Conservation (phyloP, 1,284 basidiomycete genomes). For the Pseudozyma sp. region DNA sequence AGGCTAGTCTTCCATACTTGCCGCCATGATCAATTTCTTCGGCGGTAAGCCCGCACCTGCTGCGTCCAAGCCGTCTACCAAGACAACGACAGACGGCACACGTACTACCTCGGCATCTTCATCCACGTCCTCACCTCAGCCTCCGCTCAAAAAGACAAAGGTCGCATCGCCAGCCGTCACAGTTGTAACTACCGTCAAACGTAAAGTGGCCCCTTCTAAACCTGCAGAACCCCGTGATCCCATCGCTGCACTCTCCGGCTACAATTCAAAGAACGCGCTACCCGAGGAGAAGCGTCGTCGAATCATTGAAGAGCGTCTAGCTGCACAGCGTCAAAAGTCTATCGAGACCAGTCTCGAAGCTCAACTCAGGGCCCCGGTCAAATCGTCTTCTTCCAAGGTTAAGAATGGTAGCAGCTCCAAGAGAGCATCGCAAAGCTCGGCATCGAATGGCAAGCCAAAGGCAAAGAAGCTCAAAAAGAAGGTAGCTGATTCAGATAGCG, state of each 20-base stretch:
- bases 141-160: slow-evolving; percentile 38
- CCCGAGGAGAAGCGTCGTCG: slow-evolving; percentile 51
- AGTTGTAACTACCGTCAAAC: slow-evolving; percentile 44
- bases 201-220: slow-evolving; percentile 26
- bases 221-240: slow-evolving; percentile 35
- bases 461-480: slow-evolving; percentile 26
- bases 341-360: slow-evolving; percentile 40
- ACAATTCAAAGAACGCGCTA: slow-evolving; percentile 45
- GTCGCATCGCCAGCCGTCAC: slow-evolving; percentile 28
- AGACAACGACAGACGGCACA: slow-evolving; percentile 8
- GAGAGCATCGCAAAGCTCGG: slow-evolving; percentile 7
- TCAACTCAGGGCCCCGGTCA: slow-evolving; percentile 26
- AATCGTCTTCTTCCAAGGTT: not conserved
- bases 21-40: slow-evolving; percentile 51
- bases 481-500: slow-evolving; percentile 21
- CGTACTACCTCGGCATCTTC: slow-evolving; percentile 7
- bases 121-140: slow-evolving; percentile 11
- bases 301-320: slow-evolving; percentile 51
- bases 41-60: slow-evolving; percentile 27
- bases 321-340: slow-evolving; percentile 42
- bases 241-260: slow-evolving; percentile 41
- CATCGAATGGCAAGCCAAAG: slow-evolving; percentile 16
- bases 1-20: not conserved
- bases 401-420: not conserved
- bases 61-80: slow-evolving; percentile 2